phyloP scores from a whole-genome alignment of 192 early-diverging fungal genomes.

The Endogone sp. region DNA sequence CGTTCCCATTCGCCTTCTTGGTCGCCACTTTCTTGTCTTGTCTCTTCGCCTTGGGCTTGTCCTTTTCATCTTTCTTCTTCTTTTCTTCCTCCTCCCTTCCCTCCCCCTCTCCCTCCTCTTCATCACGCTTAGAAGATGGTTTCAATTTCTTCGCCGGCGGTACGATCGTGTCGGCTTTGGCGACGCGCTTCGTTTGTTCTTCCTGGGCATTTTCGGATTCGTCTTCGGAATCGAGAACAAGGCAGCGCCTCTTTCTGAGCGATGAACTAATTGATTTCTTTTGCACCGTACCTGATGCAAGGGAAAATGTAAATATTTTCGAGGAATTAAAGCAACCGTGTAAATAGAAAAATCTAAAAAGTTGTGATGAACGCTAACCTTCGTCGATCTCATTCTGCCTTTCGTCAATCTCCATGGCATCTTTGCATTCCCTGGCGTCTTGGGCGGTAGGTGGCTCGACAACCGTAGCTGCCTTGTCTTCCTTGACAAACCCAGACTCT shows the following conservation, averaged over 20 bases:
- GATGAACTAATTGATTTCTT: not conserved
- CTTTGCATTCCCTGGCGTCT: slow-evolving; percentile 18
- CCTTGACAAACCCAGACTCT: slow-evolving; percentile 14
- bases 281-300: not conserved
- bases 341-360: not conserved
- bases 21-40: slow-evolving; percentile 3
- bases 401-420: slow-evolving; percentile 1
- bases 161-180: no score
- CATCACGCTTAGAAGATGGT: not conserved
- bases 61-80: slow-evolving; percentile 4
- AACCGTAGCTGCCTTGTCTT: not conserved
- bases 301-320: not conserved
- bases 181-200: not conserved
- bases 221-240: not conserved
- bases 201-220: not conserved
- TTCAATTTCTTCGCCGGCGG: not conserved
- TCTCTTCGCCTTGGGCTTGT: not conserved
- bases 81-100: not conserved
- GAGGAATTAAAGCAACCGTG: not conserved
- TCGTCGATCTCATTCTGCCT: slow-evolving; percentile 26
- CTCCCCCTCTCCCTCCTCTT: not conserved
- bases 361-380: not conserved
- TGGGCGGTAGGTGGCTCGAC: slow-evolving; percentile 4
- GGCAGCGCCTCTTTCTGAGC: not conserved
- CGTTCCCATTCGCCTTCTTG: slow-evolving; percentile 2